A percentile compares a stretch with the other conserved stretches of the same genome.
phyloP scores from a whole-genome alignment of 2,329 filamentous ascomycete species.

The Alternaria sp. region DNA sequence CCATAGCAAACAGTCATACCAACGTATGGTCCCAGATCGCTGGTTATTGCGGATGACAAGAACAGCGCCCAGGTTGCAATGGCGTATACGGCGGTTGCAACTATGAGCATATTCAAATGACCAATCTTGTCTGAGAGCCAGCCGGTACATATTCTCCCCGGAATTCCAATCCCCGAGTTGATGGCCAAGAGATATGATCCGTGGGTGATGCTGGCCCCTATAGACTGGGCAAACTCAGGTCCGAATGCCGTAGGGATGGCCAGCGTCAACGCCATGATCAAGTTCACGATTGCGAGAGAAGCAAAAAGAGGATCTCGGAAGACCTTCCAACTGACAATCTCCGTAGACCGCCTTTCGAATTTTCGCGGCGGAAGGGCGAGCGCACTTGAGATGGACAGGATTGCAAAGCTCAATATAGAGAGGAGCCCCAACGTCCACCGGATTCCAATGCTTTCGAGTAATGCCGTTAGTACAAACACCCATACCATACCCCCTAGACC shows the following conservation, averaged over 20 bases:
- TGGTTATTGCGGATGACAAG: constrained; percentile 24
- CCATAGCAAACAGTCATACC: constrained; percentile 32
- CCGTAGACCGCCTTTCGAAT: constrained; percentile 50
- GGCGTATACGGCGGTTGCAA: constrained; percentile 40
- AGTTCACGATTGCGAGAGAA: constrained; percentile 51
- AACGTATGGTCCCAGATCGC: constrained; percentile 25
- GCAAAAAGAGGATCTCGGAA: constrained; percentile 54
- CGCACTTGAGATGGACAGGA: constrained; percentile 50
- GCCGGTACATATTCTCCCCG: constrained; percentile 56
- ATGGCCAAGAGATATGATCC: constrained; percentile 58
- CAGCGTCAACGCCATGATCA: constrained; percentile 56
- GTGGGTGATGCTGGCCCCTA: constrained; percentile 54
- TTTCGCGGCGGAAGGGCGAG: constrained; percentile 51
- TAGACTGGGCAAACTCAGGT: constrained; percentile 57
- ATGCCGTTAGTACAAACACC: constrained; percentile 42
- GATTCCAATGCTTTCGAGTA: constrained; percentile 56
- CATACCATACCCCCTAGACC: constrained; percentile 27
- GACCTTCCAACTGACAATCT: constrained; percentile 51
- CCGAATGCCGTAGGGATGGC: constrained; percentile 60
- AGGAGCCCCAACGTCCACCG: constrained; percentile 57
- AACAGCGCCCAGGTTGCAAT: constrained; percentile 30
- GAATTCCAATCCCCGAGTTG: constrained; percentile 58
- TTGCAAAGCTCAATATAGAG: constrained; percentile 50
- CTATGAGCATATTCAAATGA: constrained; percentile 58
- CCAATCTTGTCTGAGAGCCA: constrained; percentile 59